phyloP scores from a whole-genome alignment of 2,329 filamentous ascomycete species.

The Aspergillus quadricinctus region DNA sequence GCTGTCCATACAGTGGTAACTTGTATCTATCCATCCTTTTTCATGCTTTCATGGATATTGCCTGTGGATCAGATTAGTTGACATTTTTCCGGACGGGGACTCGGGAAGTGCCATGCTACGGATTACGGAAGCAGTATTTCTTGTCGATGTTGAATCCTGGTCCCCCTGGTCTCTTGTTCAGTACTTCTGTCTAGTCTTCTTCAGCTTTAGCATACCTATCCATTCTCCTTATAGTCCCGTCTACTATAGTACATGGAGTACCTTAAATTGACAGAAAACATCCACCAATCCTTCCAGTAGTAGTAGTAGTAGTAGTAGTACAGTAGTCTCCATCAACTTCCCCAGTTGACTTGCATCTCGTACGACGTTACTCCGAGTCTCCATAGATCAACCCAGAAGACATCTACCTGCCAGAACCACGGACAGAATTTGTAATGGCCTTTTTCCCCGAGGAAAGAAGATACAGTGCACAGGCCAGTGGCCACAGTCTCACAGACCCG shows the following conservation, averaged over 20 bases:
- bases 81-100: not conserved
- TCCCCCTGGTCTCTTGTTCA: not conserved
- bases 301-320: no score
- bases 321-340: not conserved
- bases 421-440: not conserved
- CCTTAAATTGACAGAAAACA: not conserved
- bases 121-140: no score
- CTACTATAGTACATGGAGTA: not conserved
- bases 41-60: not conserved
- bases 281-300: not conserved
- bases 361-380: not conserved
- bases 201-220: not conserved
- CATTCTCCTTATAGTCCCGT: not conserved
- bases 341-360: not conserved
- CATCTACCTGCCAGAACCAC: not conserved
- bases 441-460: not conserved
- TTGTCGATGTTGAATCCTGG: not conserved
- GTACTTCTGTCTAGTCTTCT: not conserved
- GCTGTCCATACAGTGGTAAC: not conserved
- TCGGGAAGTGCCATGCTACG: no score
- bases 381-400: not conserved
- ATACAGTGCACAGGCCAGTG: constrained; percentile 1
- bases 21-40: not conserved
- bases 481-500: not conserved
- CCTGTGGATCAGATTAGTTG: not conserved